These are phyloP conservation scores for Scutellaria galericulata DNA, from an alignment of 257 asterid genomes.

Conservation along the genomic window DNA sequence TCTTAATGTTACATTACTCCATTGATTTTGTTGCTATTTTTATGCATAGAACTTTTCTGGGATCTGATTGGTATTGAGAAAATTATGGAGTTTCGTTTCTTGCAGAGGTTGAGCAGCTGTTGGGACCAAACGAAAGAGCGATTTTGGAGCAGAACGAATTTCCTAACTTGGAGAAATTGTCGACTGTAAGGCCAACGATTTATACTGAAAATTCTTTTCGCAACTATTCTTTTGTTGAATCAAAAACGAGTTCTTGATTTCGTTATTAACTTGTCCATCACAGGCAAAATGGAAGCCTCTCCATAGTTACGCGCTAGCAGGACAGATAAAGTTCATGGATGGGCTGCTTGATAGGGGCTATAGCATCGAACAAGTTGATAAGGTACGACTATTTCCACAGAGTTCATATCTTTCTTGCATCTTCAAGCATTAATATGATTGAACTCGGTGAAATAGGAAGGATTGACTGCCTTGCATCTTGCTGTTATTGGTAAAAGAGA, in stretches of 20 bases:
- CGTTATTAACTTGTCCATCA: slow-evolving; percentile 12
- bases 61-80: background rate
- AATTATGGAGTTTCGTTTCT: slow-evolving; percentile 19
- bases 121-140: slow-evolving; percentile 76
- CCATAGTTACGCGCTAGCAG: slow-evolving; percentile 80
- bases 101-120: slow-evolving; percentile 80
- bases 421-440: slow-evolving; percentile 4
- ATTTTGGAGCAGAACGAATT: slow-evolving; percentile 63
- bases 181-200: slow-evolving; percentile 60
- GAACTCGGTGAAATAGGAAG: slow-evolving; percentile 63
- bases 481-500: slow-evolving; percentile 89
- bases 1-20: background rate
- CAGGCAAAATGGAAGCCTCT: slow-evolving; percentile 88
- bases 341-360: slow-evolving; percentile 60
- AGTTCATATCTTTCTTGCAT: slow-evolving; percentile 24
- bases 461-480: slow-evolving; percentile 84
- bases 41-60: background rate
- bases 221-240: slow-evolving; percentile 1
- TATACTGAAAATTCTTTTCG: slow-evolving; percentile 6
- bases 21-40: background rate
- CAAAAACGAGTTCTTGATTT: background rate
- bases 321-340: slow-evolving; percentile 86
- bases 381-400: slow-evolving; percentile 48
- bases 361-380: slow-evolving; percentile 56
- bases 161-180: slow-evolving; percentile 59